These are phyloP conservation scores for Boletus sp. DNA, from an alignment of 768 basidiomycete species.

Conservation along the genomic window DNA sequence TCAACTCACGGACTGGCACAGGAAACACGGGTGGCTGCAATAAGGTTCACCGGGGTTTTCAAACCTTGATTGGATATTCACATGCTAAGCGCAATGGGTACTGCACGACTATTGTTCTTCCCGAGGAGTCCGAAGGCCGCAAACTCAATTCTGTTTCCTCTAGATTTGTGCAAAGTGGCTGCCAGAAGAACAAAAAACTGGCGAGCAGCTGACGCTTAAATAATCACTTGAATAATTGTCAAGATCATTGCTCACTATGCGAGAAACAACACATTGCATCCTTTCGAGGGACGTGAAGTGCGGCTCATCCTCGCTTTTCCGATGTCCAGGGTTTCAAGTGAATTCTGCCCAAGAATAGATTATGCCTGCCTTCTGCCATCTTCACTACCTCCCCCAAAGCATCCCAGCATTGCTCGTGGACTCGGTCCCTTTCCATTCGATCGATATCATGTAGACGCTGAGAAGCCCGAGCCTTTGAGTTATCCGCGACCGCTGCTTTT, in stretches of 20 bases:
- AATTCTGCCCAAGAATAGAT: slow-evolving; percentile 51
- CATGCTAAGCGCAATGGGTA: slow-evolving; percentile 7
- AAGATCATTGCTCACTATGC: slow-evolving; percentile 9
- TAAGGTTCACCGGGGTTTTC: slow-evolving; percentile 9
- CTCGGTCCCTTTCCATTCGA: slow-evolving; percentile 22
- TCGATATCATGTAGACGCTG: slow-evolving; percentile 16
- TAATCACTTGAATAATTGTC: background rate
- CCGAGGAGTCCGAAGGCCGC: background rate
- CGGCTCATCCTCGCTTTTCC: slow-evolving; percentile 7
- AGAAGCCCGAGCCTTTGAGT: slow-evolving; percentile 13
- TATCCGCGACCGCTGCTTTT: slow-evolving; percentile 28
- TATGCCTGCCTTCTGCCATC: slow-evolving; percentile 58
- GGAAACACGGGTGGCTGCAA: slow-evolving; percentile 6
- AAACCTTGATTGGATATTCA: background rate
- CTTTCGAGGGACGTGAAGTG: background rate
- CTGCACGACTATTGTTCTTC: slow-evolving; percentile 12
- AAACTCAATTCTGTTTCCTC: background rate
- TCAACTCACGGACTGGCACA: background rate
- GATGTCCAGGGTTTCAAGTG: slow-evolving; percentile 26
- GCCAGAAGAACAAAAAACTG: background rate
- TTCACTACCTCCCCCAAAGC: slow-evolving; percentile 52
- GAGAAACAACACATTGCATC: background rate
- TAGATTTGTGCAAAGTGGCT: background rate
- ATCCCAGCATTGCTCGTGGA: slow-evolving; percentile 42
- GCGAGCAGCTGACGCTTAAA: background rate